Conservation (phyloP, 306 rosid genomes). For the Rosa multiflora region DNA sequence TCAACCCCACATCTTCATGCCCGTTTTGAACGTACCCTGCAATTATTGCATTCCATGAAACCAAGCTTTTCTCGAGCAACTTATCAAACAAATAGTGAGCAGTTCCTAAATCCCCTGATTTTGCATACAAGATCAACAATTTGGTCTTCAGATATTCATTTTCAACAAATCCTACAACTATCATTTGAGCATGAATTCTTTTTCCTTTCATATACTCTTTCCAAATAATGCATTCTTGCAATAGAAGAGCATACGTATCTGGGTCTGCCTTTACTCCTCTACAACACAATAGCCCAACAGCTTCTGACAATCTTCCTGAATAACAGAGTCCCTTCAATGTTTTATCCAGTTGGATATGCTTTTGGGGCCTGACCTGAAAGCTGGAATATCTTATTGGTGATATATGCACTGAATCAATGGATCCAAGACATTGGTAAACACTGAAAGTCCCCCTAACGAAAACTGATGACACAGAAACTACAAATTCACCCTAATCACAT, state of each 20-base stretch:
- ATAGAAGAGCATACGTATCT: constrained; percentile 58
- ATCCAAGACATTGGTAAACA: constrained; percentile 23
- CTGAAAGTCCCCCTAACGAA: constrained; percentile 16
- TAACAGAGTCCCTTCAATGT: constrained; percentile 48
- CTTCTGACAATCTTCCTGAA: constrained; percentile 61
- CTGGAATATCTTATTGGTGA: constrained; percentile 58
- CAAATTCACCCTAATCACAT: constrained; percentile 1
- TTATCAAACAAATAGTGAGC: constrained; percentile 44
- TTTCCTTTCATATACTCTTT: constrained; percentile 56
- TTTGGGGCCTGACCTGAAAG: constrained; percentile 65
- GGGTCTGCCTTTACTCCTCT: constrained; percentile 36
- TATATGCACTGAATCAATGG: constrained; percentile 27
- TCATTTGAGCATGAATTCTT: constrained; percentile 60
- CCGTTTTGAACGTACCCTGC: constrained; percentile 63
- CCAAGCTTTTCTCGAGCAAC: constrained; percentile 43
- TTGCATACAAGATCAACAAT: constrained; percentile 61
- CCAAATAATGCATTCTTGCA: constrained; percentile 76
- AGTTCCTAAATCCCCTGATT: constrained; percentile 59
- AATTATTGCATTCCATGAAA: constrained; percentile 74
- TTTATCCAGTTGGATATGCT: constrained; percentile 41
- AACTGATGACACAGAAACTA: not conserved
- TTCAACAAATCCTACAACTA: constrained; percentile 54
- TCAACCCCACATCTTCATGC: constrained; percentile 52
- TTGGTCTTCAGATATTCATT: constrained; percentile 55
- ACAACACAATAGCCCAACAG: constrained; percentile 54